These are phyloP conservation scores for Oryza punctata DNA, from an alignment of 176 grass and related monocot species.

Conservation along the genomic window DNA sequence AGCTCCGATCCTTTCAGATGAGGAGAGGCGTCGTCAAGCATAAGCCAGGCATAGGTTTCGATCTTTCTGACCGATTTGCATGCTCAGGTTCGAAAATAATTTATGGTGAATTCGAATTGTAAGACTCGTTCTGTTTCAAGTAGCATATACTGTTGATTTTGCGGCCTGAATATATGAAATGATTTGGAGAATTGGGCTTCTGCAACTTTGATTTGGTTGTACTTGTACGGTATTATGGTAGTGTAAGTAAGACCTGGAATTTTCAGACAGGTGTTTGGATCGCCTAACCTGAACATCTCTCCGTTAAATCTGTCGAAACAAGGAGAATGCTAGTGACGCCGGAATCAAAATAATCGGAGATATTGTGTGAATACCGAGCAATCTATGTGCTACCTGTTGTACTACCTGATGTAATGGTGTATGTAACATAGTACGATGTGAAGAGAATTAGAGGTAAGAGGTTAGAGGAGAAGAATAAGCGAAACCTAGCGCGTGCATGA, in stretches of 20 bases:
- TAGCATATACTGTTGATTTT: conserved; percentile 3
- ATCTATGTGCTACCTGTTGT: not conserved
- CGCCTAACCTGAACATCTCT: not conserved
- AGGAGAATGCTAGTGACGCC: not conserved
- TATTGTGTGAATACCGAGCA: not conserved
- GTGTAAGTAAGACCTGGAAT: not conserved
- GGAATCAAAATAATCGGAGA: not conserved
- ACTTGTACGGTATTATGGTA: too few relatives aligned
- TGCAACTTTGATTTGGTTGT: conserved; percentile 15
- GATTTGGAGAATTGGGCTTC: not conserved
- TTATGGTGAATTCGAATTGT: conserved; percentile 22
- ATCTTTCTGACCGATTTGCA: not conserved
- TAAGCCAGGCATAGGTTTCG: conserved; percentile 26
- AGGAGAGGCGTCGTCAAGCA: not conserved
- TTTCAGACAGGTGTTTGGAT: not conserved
- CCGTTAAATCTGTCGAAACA: not conserved
- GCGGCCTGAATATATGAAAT: not conserved
- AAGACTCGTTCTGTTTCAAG: not conserved
- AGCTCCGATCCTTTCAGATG: not conserved
- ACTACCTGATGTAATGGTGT: not conserved
- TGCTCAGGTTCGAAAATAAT: conserved; percentile 20
- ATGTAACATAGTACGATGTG: not conserved
- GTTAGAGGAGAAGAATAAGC: too few relatives aligned
- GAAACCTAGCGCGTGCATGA: too few relatives aligned
- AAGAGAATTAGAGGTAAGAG: too few relatives aligned